Evolutionary conservation across 164 flowering plant species (phyloP), one percentile per base, ranked within the genome.

Genomic region (Macadamia integrifolia): DNA sequence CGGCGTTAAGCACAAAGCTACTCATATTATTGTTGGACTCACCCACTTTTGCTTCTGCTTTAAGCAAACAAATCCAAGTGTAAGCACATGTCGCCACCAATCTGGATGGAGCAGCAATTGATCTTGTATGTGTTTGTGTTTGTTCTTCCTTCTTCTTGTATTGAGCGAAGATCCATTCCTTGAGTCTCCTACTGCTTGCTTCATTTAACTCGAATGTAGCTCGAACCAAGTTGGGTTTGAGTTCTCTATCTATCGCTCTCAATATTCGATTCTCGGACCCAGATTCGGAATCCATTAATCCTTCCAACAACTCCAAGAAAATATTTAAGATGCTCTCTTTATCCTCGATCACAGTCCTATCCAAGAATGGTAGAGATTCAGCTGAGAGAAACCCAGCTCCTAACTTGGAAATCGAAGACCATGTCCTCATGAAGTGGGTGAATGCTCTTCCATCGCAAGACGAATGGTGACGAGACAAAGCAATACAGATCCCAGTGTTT

Each of bases 261-360:
- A 35, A 35, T 35, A 2, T 35, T 2, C 40, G 40, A 35, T 35
- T 35, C 40, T 5, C 40, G 40, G 40, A 35, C 12, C 9, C 11
- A 15, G 35, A 12, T 29, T 60, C 17, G 10, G 62, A 29, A 12
- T 14, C 42, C 62, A 9, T 60, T 15, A 29, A 60, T 9, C 17
- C 12, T 30, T 60, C 62, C 15, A 31, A 42, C 35, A 7, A 32
- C 43, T 52, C 60, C 68, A 64, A 64, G 2, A 58, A 61, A 1
- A 57, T 53, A 0, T 14, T 13, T 4, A 43, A 68, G 1, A 69
- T 35, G 30, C 69, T 75, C 14, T 17, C 31, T 0, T 62, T 15
- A 60, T 77, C 74, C 11, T 66, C 49, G 5, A 75, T 71, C 2
- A 59, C 58, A n/a, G 40, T 35, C 59, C 77, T 52, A 32, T 65